Evolutionary conservation across 306 rosid genomes (phyloP).

Genomic region (Pyrus communis): DNA sequence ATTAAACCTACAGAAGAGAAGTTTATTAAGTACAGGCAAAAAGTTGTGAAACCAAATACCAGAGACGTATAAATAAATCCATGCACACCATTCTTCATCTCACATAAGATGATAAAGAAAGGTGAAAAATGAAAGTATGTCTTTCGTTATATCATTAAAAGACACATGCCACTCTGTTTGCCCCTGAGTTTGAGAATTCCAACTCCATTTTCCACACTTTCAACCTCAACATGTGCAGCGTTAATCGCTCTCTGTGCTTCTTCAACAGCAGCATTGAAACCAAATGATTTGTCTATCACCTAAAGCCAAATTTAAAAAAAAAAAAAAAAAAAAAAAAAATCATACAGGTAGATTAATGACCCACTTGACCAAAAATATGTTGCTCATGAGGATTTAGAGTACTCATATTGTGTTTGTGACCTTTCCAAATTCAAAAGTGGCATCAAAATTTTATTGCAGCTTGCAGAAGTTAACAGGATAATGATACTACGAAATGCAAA

Average conservation of each 20-base stretch:
- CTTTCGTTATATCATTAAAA: neutral
- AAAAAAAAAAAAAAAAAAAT: too few relatives aligned
- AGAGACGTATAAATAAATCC: too few relatives aligned
- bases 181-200: conserved; percentile 96
- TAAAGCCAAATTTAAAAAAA: too few relatives aligned
- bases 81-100: neutral
- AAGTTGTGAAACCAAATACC: too few relatives aligned
- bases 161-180: conserved; percentile 70
- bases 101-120: neutral
- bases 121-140: neutral
- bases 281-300: too few relatives aligned
- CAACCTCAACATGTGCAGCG: conserved; percentile 96
- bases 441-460: neutral
- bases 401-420: neutral
- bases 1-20: too few relatives aligned
- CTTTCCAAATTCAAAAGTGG: neutral
- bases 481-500: neutral
- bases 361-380: neutral
- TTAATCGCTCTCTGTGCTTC: conserved; percentile 97
- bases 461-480: neutral
- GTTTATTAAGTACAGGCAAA: too few relatives aligned
- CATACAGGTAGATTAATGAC: neutral
- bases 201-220: conserved; percentile 86
- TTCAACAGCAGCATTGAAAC: conserved; percentile 56
- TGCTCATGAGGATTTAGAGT: neutral